These are phyloP conservation scores for Phytophthora cryptogea DNA, from an alignment of 352 stramenopile genomes.

Conservation along the genomic window DNA sequence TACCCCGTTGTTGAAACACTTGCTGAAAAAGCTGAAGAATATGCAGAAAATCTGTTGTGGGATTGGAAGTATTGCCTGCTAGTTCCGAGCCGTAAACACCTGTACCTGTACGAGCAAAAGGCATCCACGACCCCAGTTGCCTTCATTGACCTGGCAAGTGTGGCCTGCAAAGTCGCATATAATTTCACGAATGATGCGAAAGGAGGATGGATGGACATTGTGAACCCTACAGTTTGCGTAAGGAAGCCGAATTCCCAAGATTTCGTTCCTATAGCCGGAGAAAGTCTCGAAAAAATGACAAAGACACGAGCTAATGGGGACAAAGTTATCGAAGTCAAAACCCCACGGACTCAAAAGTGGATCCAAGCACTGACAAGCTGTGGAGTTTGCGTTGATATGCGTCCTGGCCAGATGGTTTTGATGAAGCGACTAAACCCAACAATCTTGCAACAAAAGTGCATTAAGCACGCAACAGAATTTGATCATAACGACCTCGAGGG, in stretches of 20 bases:
- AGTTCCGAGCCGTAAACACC: conserved; percentile 41
- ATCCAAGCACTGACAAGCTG: conserved; percentile 53
- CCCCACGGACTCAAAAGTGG: conserved; percentile 53
- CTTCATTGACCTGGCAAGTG: conserved; percentile 63
- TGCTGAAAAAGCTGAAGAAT: conserved; percentile 41
- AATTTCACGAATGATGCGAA: conserved; percentile 46
- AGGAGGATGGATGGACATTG: conserved; percentile 64
- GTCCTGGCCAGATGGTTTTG: conserved; percentile 54
- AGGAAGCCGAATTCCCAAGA: conserved; percentile 32
- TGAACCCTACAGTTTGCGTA: conserved; percentile 49
- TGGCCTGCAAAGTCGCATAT: conserved; percentile 45
- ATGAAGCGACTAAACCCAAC: conserved; percentile 60
- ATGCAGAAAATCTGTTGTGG: conserved; percentile 54
- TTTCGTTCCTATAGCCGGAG: conserved; percentile 36
- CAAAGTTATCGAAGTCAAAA: conserved; percentile 62
- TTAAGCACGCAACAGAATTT: conserved; percentile 61
- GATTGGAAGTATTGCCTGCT: conserved; percentile 79
- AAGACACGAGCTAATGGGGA: conserved; percentile 39
- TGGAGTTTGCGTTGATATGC: conserved; percentile 56
- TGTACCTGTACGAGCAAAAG: conserved; percentile 73
- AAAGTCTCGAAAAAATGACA: conserved; percentile 42
- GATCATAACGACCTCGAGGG: conserved; percentile 67
- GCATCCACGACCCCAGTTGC: conserved; percentile 40
- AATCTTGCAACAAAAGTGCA: conserved; percentile 66
- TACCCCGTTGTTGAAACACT: conserved; percentile 48